These are phyloP conservation scores for Neurospora cerealis DNA, from an alignment of 495 filamentous ascomycete species.

Conservation along the genomic window DNA sequence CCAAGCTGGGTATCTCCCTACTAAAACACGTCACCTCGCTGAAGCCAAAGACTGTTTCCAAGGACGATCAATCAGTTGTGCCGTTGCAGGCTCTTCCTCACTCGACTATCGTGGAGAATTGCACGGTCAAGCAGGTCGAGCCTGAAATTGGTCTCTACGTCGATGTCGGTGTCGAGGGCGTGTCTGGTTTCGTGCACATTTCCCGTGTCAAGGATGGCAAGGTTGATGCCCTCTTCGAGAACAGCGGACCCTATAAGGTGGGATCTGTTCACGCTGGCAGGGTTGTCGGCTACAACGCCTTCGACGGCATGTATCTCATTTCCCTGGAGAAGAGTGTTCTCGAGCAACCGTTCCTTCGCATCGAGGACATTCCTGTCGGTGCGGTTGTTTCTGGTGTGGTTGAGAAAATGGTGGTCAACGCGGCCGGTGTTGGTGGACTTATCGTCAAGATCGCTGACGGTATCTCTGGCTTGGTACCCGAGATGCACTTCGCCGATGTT, in stretches of 20 bases:
- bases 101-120: conserved; percentile 65
- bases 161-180: conserved; percentile 60
- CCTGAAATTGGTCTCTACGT: conserved; percentile 70
- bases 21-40: conserved; percentile 73
- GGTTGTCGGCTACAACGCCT: conserved; percentile 71
- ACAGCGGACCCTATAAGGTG: conserved; percentile 65
- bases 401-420: conserved; percentile 69
- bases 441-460: conserved; percentile 77
- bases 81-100: conserved; percentile 53
- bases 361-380: conserved; percentile 81
- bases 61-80: conserved; percentile 14
- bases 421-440: conserved; percentile 63
- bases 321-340: conserved; percentile 74
- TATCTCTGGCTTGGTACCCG: conserved; percentile 76
- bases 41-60: conserved; percentile 32
- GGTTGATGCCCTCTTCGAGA: conserved; percentile 65
- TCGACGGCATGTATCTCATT: conserved; percentile 80
- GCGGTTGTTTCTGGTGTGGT: conserved; percentile 74
- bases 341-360: conserved; percentile 75
- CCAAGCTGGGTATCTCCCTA: conserved; percentile 77
- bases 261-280: conserved; percentile 71
- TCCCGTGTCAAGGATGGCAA: conserved; percentile 80
- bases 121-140: conserved; percentile 68
- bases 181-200: conserved; percentile 86
- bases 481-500: conserved; percentile 80